Evolutionary conservation across 805 yeast genomes (phyloP), one percentile per base, ranked within the genome.

Genomic region (Saturnispora hagleri): DNA sequence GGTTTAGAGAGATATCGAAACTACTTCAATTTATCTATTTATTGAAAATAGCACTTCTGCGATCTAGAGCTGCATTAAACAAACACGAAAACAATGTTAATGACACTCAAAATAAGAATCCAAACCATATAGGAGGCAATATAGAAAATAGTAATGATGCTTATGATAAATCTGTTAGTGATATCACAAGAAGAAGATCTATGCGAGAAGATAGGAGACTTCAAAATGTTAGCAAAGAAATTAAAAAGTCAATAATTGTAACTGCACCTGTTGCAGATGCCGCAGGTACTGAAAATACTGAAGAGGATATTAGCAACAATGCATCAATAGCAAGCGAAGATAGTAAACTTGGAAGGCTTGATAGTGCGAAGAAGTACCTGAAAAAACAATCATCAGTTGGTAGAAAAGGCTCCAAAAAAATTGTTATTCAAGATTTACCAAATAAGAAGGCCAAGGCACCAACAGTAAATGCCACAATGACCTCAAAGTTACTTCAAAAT

Each of bases 21-120:
- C 75, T 89, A 46, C 67, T 79, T 18, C 98, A 93, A 67, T 75
- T 89, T 61, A 73, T 83, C 18, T 88, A 81, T 63, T 69, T 93
- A 45, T 70, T 90, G 57, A 84, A 86, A 60, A 89, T 93, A 55
- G 98, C 98, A 0, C 72, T 90, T 46, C 79, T 85, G 3, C 74
- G 96, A 52, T 85, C 85, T 40, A 80, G 70, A 61, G 74, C 79
- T 18, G 86, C 82, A 22, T 48, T 51, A 31, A 46, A 41, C 35
- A 48, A 51, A 42, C 40, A 24, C 31, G 28, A 45, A 7, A 43
- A 38, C 15, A 38, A 18, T 5, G 13, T 31, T 18, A 38, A 38
- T 38, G 42, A 38, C 13, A 38, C 8, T 18, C 42, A 38, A 18
- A 38, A 13, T 18, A 38, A 18, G 10, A 17, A 20, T 17, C 15